Evolutionary conservation across 768 basidiomycete genomes (phyloP), one percentile per base, ranked within the genome.

Genomic region (Tulasnella calospora): DNA sequence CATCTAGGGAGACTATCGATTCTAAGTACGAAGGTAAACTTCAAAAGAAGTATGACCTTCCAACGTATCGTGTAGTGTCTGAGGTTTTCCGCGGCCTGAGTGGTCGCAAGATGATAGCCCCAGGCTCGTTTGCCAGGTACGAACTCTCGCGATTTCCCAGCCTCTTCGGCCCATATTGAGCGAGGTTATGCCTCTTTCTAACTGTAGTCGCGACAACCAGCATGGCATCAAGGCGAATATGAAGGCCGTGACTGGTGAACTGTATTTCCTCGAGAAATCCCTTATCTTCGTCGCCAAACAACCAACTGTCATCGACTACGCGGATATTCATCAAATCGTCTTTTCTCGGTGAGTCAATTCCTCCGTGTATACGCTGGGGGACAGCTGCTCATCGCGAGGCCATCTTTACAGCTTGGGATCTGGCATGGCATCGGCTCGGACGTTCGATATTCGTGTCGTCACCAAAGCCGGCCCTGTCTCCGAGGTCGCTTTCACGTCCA

Each of bases 271-370:
- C 80, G 98, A 99, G 82, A 98, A 98, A 89, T 94, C 93, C 84
- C 88, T 99, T 71, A 95, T 99, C 85, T 99, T 99, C 86, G 95
- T 99, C 80, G 96, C 97, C 77, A 98, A 99, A 85, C 92, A 94
- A 81, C 97, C 98, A 0, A 90, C 91, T 44, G 91, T 98, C 82
- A 89, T 98, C 81, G 94, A 97, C 81, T 90, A 96, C 80, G 89
- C 90, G 75, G 95, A 98, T 81, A 93, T 99, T 80, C 91, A 94
- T 80, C 92, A 93, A 84, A 92, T 94, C 79, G 88, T 95, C 74
- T 98, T 99, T 88, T 97, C 95, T 12, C 93, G 88, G 87, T 87
- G 71, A 79, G 33, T 33, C 19, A 2, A n/a, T 4, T 40, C 47
- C 46, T 21, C 77, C 30, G 30, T 27, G 30, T 10, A 12, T 23